Percentiles rank a stretch among this genome's conserved stretches.
Evolutionary conservation across 1,284 basidiomycete species (phyloP).

Genomic region (Heliocybe sulcata): DNA sequence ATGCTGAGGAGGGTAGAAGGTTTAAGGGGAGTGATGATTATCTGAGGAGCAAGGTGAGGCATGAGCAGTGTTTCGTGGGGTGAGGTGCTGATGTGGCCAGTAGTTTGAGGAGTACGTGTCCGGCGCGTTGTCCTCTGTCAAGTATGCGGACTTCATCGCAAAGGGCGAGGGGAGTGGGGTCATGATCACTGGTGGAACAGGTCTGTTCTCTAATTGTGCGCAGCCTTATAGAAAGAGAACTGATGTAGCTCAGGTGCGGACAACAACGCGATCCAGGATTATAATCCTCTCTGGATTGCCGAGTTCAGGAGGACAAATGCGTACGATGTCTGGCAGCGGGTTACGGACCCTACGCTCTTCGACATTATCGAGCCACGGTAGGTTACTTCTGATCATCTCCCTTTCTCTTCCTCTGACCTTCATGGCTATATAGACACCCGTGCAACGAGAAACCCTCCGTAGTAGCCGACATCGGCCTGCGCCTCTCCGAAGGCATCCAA

Average conservation of each 20-base stretch:
- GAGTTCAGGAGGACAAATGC: constrained; percentile 83
- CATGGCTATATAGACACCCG: constrained; percentile 53
- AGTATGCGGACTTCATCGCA: constrained; percentile 76
- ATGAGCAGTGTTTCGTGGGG: constrained; percentile 9
- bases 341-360: constrained; percentile 85
- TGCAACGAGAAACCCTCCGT: constrained; percentile 85
- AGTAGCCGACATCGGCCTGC: constrained; percentile 82
- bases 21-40: constrained; percentile 95
- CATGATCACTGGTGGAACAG: constrained; percentile 55
- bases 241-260: constrained; percentile 27
- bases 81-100: not conserved
- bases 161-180: constrained; percentile 60
- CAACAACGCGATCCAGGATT: constrained; percentile 54
- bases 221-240: not conserved
- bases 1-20: constrained; percentile 25
- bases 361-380: constrained; percentile 89
- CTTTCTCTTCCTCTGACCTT: not conserved
- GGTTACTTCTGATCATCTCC: constrained; percentile 14
- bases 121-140: constrained; percentile 74
- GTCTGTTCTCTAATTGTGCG: constrained; percentile 29
- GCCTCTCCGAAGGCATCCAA: constrained; percentile 84
- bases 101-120: constrained; percentile 85
- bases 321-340: constrained; percentile 80
- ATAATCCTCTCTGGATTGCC: constrained; percentile 77
- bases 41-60: constrained; percentile 72